These are phyloP conservation scores for Rosa multiflora DNA, from an alignment of 306 rosid species.

Conservation along the genomic window DNA sequence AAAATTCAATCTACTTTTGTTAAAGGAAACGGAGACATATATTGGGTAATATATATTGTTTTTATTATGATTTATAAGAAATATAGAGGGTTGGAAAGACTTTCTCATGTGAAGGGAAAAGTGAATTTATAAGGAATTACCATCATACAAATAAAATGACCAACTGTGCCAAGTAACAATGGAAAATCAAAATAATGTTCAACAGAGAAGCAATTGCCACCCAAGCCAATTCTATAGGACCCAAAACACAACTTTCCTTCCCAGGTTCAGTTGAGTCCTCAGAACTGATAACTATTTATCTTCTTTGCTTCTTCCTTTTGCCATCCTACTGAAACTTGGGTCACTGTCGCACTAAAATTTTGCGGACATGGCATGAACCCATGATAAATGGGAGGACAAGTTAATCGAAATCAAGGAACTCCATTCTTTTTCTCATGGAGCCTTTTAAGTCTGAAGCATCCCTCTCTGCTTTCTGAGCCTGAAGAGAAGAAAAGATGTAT, in stretches of 20 bases:
- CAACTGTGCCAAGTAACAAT: background rate
- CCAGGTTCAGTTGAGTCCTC: background rate
- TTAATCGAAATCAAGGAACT: conserved; percentile 82
- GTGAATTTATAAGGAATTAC: conserved; percentile 11
- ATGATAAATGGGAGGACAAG: background rate
- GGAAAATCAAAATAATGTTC: conserved; percentile 2
- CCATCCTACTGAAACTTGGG: conserved; percentile 25
- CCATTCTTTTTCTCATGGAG: conserved; percentile 88
- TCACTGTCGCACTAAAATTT: conserved; percentile 46
- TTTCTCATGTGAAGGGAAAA: conserved; percentile 2
- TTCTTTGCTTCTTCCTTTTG: conserved; percentile 4
- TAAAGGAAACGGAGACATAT: too few relatives aligned
- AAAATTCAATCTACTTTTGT: background rate
- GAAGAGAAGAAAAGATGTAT: conserved; percentile 10
- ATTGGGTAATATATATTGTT: too few relatives aligned
- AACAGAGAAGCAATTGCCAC: conserved; percentile 11
- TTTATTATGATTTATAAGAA: background rate
- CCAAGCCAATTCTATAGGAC: conserved; percentile 4
- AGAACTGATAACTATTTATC: background rate
- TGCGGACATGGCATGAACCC: conserved; percentile 31
- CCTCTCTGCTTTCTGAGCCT: conserved; percentile 91
- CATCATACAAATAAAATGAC: conserved; percentile 14
- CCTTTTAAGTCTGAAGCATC: conserved; percentile 83
- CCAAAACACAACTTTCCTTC: conserved; percentile 24
- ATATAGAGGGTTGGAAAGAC: background rate